Percentiles rank a stretch among this genome's conserved stretches.
Conservation (phyloP, 805 yeast genomes). For the Nakazawaea pomicola region DNA sequence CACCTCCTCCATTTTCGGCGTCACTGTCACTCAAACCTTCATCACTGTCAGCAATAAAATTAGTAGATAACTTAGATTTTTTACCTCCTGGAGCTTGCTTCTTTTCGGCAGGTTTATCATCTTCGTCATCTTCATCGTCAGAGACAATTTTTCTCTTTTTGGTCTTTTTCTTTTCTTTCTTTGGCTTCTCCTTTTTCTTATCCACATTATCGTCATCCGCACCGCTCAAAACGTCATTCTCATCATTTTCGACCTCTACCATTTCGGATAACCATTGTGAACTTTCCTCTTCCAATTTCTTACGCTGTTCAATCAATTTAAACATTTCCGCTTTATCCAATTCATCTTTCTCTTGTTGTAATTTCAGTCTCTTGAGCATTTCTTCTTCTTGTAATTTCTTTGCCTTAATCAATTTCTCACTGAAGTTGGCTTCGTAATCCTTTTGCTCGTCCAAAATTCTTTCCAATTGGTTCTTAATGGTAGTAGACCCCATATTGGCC, state of each 20-base stretch:
- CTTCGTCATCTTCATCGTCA: constrained; percentile 38
- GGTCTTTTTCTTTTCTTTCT: constrained; percentile 19
- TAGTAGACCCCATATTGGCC: constrained; percentile 78
- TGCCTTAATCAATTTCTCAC: constrained; percentile 68
- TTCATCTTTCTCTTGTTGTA: constrained; percentile 39
- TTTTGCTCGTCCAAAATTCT: constrained; percentile 68
- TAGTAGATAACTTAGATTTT: constrained; percentile 11
- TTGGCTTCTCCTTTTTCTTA: constrained; percentile 18
- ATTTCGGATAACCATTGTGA: constrained; percentile 45
- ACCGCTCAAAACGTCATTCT: constrained; percentile 26
- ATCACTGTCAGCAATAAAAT: constrained; percentile 22
- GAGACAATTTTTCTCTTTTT: constrained; percentile 32
- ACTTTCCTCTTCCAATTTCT: constrained; percentile 50
- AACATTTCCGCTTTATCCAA: constrained; percentile 46
- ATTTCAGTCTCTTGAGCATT: constrained; percentile 29
- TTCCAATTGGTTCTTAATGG: constrained; percentile 67
- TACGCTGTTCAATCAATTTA: constrained; percentile 46
- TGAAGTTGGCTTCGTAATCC: constrained; percentile 53
- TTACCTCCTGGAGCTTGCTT: constrained; percentile 11
- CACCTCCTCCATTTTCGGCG: too few species aligned
- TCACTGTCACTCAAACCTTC: constrained; percentile 29
- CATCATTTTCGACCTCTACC: constrained; percentile 29
- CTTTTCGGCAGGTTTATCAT: constrained; percentile 8
- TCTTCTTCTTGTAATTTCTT: constrained; percentile 59
- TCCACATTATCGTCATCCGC: constrained; percentile 27